Base-by-base conservation (phyloP, 164 flowering plant species). In the Chimonanthus praecox region DNA sequence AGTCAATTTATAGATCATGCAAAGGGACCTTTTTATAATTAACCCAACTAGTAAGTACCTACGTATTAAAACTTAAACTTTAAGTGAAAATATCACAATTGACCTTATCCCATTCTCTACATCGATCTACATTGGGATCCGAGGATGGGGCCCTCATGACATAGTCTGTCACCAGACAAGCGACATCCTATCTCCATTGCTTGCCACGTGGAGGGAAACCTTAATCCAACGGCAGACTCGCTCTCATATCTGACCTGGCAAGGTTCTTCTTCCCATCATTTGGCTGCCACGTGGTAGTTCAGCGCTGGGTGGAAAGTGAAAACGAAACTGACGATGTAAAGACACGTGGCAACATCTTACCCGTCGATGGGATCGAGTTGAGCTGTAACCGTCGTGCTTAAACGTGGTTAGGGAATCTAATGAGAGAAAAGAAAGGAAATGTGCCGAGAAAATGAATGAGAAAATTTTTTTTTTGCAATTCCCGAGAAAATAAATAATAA, bases 371-470 rank as follows among this genome's bases (percentile, higher is more conserved):
- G 49, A 75, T 21, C 74, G 4, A 69, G 77, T 70, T 70, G 81
- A 82, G 89, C 88, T 88, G 91, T 84, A 83, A 74, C 77, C 83
- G 70, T 87, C 91, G 90, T 89, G 96, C 85, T 74, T 76, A 79
- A 88, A 89, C 91, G 88, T 88, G 90, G 64, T 72, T 72, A n/a
- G 72, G 47, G 69, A 68, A 76, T 75, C 73, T 49, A 81, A 75
- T 54, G 21, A 13, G 15, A 69, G 46, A 74, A 54, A 70, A 63
- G 9, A 33, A 33, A 16, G 15, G 45, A 48, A 64, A 72, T 58
- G 67, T 20, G 8, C 7, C 10, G 47, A 58, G 47, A 49, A 77
- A 70, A 51, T 69, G 45, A 72, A 71, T 13, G 47, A 58, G 47
- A 49, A 77, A 70, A 51, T n/a, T n/a, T n/a, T n/a, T n/a, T n/a